Percentiles rank a stretch among this genome's conserved stretches.
phyloP scores from a whole-genome alignment of 2,329 filamentous ascomycete genomes.

The Pseudocercospora eumusae region DNA sequence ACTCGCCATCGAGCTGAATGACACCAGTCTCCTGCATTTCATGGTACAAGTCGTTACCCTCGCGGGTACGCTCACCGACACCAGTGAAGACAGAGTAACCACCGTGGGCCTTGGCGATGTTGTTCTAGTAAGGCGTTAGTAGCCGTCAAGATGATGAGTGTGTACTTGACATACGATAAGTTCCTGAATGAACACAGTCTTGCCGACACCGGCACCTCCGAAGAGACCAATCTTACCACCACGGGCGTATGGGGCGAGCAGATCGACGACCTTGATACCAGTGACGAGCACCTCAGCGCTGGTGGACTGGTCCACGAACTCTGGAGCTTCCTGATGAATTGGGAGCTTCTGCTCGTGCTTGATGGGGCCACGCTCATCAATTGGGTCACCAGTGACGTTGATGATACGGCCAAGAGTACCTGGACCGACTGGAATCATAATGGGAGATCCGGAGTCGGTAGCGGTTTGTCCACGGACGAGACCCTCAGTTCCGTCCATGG shows the following conservation, averaged over 20 bases:
- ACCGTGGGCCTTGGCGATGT: conserved; percentile 99
- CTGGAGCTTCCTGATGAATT: conserved; percentile 92
- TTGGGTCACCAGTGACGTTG: conserved; percentile 99
- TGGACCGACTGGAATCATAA: conserved; percentile 92
- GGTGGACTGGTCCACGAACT: conserved; percentile 94
- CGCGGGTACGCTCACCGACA: conserved; percentile 99
- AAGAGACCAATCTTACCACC: conserved; percentile 99
- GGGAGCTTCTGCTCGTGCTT: conserved; percentile 84
- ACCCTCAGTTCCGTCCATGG: conserved; percentile 99
- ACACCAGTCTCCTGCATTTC: conserved; percentile 99
- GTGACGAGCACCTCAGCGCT: conserved; percentile 94
- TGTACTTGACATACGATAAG: conserved; percentile 69
- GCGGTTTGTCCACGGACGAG: conserved; percentile 88
- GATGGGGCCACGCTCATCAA: conserved; percentile 98
- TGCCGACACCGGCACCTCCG: conserved; percentile 99
- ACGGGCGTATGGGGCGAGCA: conserved; percentile 98
- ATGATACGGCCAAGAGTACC: conserved; percentile 97
- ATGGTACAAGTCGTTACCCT: conserved; percentile 99
- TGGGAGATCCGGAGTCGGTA: conserved; percentile 87
- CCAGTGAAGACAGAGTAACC: conserved; percentile 99
- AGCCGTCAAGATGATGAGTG: neutral
- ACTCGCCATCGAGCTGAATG: conserved; percentile 98
- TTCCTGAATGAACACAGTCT: conserved; percentile 99
- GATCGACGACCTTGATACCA: conserved; percentile 99
- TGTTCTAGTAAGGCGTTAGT: conserved; percentile 66